Conservation (phyloP, 1,284 basidiomycete genomes). For the Somion occarium region DNA sequence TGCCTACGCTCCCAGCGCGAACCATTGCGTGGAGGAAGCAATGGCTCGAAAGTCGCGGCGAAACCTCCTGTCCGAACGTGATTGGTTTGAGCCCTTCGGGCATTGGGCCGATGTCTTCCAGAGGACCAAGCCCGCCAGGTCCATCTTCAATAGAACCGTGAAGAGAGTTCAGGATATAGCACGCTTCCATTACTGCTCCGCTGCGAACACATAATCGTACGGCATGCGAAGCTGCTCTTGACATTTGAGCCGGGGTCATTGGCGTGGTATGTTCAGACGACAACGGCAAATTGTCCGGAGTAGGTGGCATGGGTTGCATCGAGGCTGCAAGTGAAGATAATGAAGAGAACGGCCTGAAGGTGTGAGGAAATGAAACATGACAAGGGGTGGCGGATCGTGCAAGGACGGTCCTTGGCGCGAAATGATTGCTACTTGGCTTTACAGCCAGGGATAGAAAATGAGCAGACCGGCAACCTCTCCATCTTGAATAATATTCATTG, state of each 20-base stretch:
- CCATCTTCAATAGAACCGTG: constrained; percentile 32
- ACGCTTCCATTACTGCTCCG: constrained; percentile 45
- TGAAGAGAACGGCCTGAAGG: background rate
- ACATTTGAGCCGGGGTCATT: constrained; percentile 38
- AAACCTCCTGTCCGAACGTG: constrained; percentile 43
- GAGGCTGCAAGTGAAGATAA: background rate
- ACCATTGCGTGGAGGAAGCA: constrained; percentile 59
- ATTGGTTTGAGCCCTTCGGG: constrained; percentile 31
- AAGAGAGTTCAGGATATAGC: constrained; percentile 54
- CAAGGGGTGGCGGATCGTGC: background rate
- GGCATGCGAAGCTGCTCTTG: constrained; percentile 48
- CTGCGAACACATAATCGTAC: constrained; percentile 42
- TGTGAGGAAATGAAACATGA: background rate
- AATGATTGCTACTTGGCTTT: background rate
- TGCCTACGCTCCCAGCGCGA: constrained; percentile 40
- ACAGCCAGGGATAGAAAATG: background rate
- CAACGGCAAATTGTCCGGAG: background rate
- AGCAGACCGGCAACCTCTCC: background rate
- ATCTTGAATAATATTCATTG: background rate
- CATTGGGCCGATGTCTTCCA: background rate
- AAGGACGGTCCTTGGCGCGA: no score
- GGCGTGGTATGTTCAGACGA: constrained; percentile 1
- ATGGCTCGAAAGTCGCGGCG: constrained; percentile 57
- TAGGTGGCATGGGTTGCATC: background rate
- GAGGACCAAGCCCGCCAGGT: background rate